Conservation (phyloP, 2,329 filamentous ascomycete genomes). For the Phaeosphaeria sp. region DNA sequence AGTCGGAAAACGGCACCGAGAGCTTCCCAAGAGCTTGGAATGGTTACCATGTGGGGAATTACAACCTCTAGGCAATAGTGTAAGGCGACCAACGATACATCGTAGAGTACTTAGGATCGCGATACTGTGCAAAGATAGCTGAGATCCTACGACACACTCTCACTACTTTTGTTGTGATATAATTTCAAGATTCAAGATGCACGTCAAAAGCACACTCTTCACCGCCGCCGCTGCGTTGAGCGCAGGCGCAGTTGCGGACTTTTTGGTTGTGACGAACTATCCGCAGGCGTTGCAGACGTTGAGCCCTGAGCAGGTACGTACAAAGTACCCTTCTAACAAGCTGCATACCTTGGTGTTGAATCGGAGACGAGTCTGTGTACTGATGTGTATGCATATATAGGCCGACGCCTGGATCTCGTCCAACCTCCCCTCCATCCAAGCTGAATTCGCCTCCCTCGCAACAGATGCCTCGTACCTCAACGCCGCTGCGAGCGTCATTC, state of each 20-base stretch:
- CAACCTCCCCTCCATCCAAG: constrained; percentile 2
- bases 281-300: not conserved
- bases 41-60: not conserved
- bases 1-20: not conserved
- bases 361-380: too few relatives aligned
- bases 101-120: not conserved
- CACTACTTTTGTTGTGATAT: not conserved
- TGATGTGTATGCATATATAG: not conserved
- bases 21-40: not conserved
- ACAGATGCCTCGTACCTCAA: constrained; percentile 1
- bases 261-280: not conserved
- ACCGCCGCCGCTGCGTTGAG: not conserved
- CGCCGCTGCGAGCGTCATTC: not conserved
- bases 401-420: not conserved
- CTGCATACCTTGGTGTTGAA: too few relatives aligned
- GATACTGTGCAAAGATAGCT: not conserved
- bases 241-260: not conserved
- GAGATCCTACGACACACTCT: not conserved
- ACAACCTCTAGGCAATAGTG: not conserved
- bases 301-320: not conserved
- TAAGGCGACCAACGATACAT: not conserved
- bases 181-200: not conserved
- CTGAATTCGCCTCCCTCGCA: not conserved
- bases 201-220: not conserved
- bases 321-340: too few relatives aligned